Evolutionary conservation across 139 green algal genomes (phyloP).

Genomic region (Prasinococcaceae sp.): DNA sequence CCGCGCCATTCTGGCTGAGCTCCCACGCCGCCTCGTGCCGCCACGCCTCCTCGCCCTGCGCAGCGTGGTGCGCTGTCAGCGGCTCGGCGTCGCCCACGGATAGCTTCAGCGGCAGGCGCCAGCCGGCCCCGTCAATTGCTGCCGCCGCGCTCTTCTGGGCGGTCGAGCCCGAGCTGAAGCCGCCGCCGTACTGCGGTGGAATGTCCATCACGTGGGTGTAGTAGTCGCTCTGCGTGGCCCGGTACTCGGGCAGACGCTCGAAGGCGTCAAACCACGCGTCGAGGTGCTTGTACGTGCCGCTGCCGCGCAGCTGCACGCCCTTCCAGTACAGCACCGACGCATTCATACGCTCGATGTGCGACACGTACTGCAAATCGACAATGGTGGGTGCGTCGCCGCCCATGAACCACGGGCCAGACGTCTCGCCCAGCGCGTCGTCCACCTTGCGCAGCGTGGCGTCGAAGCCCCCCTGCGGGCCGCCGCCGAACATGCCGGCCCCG

Average conservation of each 20-base stretch:
- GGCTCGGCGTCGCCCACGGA: background rate
- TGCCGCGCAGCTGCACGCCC: constrained; percentile 10
- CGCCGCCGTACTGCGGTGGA: constrained; percentile 20
- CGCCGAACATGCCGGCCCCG: background rate
- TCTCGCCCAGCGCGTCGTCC: constrained; percentile 8
- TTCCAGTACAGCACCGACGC: constrained; percentile 22
- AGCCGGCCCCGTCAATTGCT: background rate
- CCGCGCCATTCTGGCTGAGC: background rate
- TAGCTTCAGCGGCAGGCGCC: constrained; percentile 1
- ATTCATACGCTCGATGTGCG: constrained; percentile 23
- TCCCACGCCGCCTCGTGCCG: constrained; percentile 16
- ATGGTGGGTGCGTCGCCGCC: constrained; percentile 7
- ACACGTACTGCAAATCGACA: constrained; percentile 19
- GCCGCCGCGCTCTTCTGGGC: no score
- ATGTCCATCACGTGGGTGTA: constrained; percentile 27
- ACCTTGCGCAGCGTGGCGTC: constrained; percentile 13
- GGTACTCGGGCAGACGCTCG: constrained; percentile 13
- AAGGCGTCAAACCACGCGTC: constrained; percentile 23
- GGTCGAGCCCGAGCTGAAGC: no score
- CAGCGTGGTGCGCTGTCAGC: background rate
- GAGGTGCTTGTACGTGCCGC: constrained; percentile 7
- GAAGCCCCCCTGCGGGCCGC: background rate
- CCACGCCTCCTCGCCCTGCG: background rate
- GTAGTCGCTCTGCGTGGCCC: constrained; percentile 19
- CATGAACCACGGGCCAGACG: constrained; percentile 15